These are phyloP conservation scores for Paramyrothecium sp. DNA, from an alignment of 2,329 filamentous ascomycete species.

Conservation along the genomic window DNA sequence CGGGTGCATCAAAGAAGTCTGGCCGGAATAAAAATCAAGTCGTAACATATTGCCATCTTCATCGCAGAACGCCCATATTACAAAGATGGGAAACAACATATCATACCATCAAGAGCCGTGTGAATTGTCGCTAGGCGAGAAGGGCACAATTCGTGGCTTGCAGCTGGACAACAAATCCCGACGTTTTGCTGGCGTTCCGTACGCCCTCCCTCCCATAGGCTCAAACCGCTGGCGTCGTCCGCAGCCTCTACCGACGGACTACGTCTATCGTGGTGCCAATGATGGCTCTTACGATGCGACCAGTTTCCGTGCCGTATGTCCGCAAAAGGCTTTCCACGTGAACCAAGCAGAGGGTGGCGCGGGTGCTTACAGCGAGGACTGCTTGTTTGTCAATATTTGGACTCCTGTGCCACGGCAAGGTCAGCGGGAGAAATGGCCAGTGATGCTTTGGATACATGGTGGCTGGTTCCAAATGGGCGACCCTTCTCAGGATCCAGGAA, in stretches of 20 bases:
- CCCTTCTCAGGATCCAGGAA: constrained; percentile 35
- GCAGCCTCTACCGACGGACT: constrained; percentile 23
- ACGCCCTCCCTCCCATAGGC: constrained; percentile 35
- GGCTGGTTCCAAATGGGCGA: constrained; percentile 46
- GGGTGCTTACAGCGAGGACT: constrained; percentile 38
- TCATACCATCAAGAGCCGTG: constrained; percentile 8
- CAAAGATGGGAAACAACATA: constrained; percentile 12
- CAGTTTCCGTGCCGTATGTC: constrained; percentile 32
- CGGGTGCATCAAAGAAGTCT: no score
- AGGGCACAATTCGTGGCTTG: constrained; percentile 26
- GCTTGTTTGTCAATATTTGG: constrained; percentile 45
- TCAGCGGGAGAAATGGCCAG: constrained; percentile 20
- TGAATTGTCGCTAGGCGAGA: constrained; percentile 8
- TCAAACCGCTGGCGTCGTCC: constrained; percentile 36
- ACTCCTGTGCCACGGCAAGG: constrained; percentile 28
- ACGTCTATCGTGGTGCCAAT: constrained; percentile 21
- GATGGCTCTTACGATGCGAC: constrained; percentile 33
- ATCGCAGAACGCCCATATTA: no score
- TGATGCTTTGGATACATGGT: constrained; percentile 36
- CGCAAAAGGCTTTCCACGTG: constrained; percentile 31
- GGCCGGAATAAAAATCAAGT: no score
- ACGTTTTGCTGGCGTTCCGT: constrained; percentile 33
- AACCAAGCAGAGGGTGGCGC: constrained; percentile 20
- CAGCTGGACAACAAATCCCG: constrained; percentile 29
- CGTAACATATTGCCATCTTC: no score